phyloP scores from a whole-genome alignment of 164 flowering plant genomes.

The Cinnamomum chago region DNA sequence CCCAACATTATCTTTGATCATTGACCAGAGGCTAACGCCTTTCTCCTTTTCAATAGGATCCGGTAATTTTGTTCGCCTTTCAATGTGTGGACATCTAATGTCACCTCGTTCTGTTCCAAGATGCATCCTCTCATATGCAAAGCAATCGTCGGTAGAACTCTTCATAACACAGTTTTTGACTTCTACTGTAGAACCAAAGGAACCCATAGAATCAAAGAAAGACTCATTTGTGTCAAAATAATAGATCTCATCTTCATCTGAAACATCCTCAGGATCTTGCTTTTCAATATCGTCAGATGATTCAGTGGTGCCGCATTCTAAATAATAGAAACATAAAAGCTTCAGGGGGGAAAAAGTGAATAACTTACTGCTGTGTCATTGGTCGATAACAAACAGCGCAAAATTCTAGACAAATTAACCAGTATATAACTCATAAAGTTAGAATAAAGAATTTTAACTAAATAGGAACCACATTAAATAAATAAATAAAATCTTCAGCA shows the following conservation, averaged over 20 bases:
- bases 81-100: slow-evolving; percentile 30
- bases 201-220: slow-evolving; percentile 41
- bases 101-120: slow-evolving; percentile 16
- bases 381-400: no score
- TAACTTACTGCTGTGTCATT: no score
- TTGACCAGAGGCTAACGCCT: slow-evolving; percentile 89
- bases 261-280: slow-evolving; percentile 70
- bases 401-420: no score
- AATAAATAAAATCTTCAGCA: no score
- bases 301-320: slow-evolving; percentile 86
- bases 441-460: no score
- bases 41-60: slow-evolving; percentile 87
- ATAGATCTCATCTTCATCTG: slow-evolving; percentile 70
- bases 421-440: no score
- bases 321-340: slow-evolving; percentile 14
- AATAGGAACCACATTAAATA: no score
- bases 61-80: slow-evolving; percentile 72
- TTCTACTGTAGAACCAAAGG: slow-evolving; percentile 19
- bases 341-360: slow-evolving; percentile 1
- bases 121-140: slow-evolving; percentile 23
- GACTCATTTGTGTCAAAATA: slow-evolving; percentile 66
- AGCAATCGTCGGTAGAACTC: slow-evolving; percentile 16
- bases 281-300: slow-evolving; percentile 89
- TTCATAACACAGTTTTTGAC: slow-evolving; percentile 13
- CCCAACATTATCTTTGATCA: slow-evolving; percentile 94